A percentile compares a stretch with the other conserved stretches of the same genome.
Conservation (phyloP, 352 stramenopile species). For the Globisporangium cylindrosporum region DNA sequence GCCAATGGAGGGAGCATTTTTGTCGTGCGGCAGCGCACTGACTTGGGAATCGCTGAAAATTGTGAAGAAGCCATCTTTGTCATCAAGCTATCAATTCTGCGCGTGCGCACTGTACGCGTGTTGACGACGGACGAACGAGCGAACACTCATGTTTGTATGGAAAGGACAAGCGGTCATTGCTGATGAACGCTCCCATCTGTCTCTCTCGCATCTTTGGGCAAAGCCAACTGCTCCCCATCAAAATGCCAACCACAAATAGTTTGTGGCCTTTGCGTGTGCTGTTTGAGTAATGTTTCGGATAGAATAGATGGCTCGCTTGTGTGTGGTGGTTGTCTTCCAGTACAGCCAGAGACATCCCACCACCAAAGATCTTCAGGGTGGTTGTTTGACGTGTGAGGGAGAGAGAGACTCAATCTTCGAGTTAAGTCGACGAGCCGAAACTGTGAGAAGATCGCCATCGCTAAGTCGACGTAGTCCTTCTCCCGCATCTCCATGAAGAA, state of each 20-base stretch:
- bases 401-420: not conserved
- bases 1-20: too few relatives aligned
- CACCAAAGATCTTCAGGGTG: too few relatives aligned
- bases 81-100: not conserved
- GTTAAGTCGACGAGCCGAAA: not conserved
- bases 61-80: not conserved
- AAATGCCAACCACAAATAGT: not conserved
- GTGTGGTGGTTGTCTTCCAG: not conserved
- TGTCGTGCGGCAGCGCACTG: too few relatives aligned
- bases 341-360: not conserved
- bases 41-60: too few relatives aligned
- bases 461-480: not conserved
- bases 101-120: not conserved
- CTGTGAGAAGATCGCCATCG: not conserved
- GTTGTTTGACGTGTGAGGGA: too few relatives aligned
- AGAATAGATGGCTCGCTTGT: not conserved
- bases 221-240: not conserved
- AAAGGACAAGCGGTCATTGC: not conserved
- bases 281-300: not conserved
- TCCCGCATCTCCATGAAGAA: not conserved
- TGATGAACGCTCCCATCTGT: not conserved
- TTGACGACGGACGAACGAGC: not conserved
- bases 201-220: not conserved
- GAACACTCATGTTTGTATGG: not conserved
- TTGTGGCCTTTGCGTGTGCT: not conserved